Percentiles rank a stretch among this genome's conserved stretches.
Evolutionary conservation across 495 filamentous ascomycete genomes (phyloP).

Genomic region (Saxophila tyrrhenica): DNA sequence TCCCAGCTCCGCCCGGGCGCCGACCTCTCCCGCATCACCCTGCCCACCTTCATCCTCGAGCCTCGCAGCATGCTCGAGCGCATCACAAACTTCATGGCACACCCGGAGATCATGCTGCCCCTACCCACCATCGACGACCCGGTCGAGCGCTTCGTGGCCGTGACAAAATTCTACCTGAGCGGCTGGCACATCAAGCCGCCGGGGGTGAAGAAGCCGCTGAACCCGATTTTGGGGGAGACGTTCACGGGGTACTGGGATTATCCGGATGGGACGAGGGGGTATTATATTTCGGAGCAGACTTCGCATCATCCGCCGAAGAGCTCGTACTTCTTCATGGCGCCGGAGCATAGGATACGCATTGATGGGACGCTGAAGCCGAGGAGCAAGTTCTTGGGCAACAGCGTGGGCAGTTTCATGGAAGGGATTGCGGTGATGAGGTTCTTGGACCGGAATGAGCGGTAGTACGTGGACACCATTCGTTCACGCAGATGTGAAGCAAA

Average conservation of each 20-base stretch:
- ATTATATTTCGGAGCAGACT: constrained; percentile 94
- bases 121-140: constrained; percentile 85
- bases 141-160: constrained; percentile 77
- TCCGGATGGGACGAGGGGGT: constrained; percentile 70
- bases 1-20: constrained; percentile 91
- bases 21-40: constrained; percentile 83
- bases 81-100: constrained; percentile 99
- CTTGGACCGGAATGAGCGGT: constrained; percentile 76
- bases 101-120: constrained; percentile 86
- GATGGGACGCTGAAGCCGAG: constrained; percentile 94
- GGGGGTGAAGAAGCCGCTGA: constrained; percentile 96
- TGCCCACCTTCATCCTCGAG: constrained; percentile 97
- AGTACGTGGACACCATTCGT: constrained; percentile 47
- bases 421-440: constrained; percentile 80
- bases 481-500: too few species aligned
- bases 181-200: constrained; percentile 98
- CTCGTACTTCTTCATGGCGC: constrained; percentile 98
- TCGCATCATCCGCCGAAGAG: constrained; percentile 98
- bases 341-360: constrained; percentile 86
- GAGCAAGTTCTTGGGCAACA: constrained; percentile 93
- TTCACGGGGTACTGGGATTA: constrained; percentile 97
- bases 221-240: constrained; percentile 90
- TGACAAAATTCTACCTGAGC: constrained; percentile 95
- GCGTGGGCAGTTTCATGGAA: constrained; percentile 96
- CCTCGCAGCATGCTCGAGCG: constrained; percentile 95